Evolutionary conservation across 2,329 filamentous ascomycete species (phyloP), one percentile per base, ranked within the genome.

Genomic region (Trichophyton rubrum): DNA sequence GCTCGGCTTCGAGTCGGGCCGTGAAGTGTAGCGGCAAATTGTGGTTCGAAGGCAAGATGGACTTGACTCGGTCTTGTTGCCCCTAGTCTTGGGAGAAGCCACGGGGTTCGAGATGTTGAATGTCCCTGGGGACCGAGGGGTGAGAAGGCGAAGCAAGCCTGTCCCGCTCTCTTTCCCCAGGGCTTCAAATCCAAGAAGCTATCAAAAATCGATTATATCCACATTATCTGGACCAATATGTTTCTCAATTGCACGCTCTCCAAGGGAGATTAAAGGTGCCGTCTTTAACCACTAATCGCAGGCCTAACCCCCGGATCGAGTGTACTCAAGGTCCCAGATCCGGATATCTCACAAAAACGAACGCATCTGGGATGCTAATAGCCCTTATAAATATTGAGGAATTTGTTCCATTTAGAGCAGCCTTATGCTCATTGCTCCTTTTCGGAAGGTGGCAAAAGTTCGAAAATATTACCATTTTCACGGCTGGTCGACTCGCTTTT

Each of bases 401-500:
- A 65, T 74, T 88, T 17, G 88, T 85, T 0, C 84, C 84, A 0
- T 88, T 88, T 72, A 80, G 85, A 53, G 88, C 86, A 0, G 83
- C 85, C 0, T 74, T 88, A 11, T 82, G 82, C 0, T 68, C 77
- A 4, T 80, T 81, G 11, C 82, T 85, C 61, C 77, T 87, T 65
- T 78, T 86, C 17, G 82, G 83, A 68, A 80, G 73, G 67, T 88
- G 92, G 60, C 78, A 81, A 60, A 81, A 81, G 30, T 86, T 95
- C 47, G 85, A 86, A 69, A 89, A 85, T 13, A 70, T 96, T 9
- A 85, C 87, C 13, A 86, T 95, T 59, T 97, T 96, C 71, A 92
- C 92, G 24, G 86, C 87, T 38, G 92, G 92, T 53, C 85, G 87
- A 66, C 91, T 96, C 76, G 92, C 92, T 11, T 95, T 92, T 76